A percentile compares a stretch with the other conserved stretches of the same genome.
Conservation (phyloP, 352 stramenopile genomes). For the Pelagophyceae sp. region DNA sequence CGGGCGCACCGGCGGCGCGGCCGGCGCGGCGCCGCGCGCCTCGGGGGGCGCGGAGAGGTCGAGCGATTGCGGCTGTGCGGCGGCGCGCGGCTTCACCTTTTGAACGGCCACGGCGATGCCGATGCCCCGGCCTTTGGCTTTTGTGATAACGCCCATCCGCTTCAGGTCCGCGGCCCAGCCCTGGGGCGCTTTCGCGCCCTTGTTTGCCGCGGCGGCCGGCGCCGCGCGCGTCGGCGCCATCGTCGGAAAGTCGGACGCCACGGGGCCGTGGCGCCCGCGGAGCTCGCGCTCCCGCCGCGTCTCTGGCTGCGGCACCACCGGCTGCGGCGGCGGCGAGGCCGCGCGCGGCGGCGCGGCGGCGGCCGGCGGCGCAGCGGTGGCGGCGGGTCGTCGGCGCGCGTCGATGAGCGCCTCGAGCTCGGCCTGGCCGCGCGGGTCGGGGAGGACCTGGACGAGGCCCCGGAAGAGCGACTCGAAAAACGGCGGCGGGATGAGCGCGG, state of each 20-base stretch:
- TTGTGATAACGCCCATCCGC: no score
- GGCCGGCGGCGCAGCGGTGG: background rate
- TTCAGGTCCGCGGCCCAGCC: background rate
- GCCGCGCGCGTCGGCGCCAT: background rate
- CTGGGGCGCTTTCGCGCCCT: background rate
- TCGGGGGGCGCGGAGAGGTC: no score
- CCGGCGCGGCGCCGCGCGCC: no score
- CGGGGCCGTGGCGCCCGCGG: background rate
- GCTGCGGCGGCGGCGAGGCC: no score
- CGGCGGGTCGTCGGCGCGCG: background rate
- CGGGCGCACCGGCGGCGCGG: no score
- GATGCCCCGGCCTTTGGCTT: no score
- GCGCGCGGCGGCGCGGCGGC: no score
- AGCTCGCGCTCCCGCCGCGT: background rate
- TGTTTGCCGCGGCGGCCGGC: background rate
- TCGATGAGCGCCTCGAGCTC: slow-evolving; percentile 2
- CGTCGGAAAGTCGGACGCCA: background rate
- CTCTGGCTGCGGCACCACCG: background rate
- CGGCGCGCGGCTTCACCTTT: no score
- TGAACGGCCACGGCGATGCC: no score
- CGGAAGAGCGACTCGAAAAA: background rate
- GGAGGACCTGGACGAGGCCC: background rate
- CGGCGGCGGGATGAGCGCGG: background rate
- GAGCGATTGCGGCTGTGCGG: no score
- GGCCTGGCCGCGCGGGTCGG: background rate